Percentiles rank a stretch among this genome's conserved stretches.
Conservation (phyloP, 2,329 filamentous ascomycete species). For the Setomelanomma holmii region DNA sequence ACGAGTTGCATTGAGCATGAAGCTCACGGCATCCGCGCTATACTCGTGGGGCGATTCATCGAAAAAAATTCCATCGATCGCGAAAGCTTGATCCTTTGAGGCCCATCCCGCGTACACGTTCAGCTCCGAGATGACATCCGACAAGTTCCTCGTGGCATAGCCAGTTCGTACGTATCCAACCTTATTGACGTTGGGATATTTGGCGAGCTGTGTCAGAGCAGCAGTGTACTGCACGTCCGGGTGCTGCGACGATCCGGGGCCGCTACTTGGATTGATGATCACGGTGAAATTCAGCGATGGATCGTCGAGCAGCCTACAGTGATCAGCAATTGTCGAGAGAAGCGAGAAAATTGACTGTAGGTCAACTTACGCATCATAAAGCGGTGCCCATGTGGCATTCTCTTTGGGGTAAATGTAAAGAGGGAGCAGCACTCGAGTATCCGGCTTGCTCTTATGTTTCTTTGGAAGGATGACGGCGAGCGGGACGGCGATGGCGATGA, state of each 20-base stretch:
- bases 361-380: conserved; percentile 1
- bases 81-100: neutral
- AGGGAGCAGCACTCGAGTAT: neutral
- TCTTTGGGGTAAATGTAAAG: conserved; percentile 2
- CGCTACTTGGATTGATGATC: conserved; percentile 2
- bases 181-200: neutral
- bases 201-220: neutral
- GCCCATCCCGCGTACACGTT: conserved; percentile 1
- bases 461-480: conserved; percentile 10
- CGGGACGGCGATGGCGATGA: conserved; percentile 5
- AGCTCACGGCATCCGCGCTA: neutral
- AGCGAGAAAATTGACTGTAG: neutral
- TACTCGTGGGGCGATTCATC: conserved; percentile 5
- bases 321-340: neutral
- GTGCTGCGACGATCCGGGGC: neutral
- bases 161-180: conserved; percentile 4
- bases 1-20: neutral
- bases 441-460: conserved; percentile 2
- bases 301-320: neutral
- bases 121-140: conserved; percentile 2
- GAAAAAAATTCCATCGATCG: conserved; percentile 4
- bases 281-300: neutral
- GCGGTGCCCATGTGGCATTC: neutral
- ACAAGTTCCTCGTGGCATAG: conserved; percentile 1
- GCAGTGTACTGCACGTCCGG: neutral